Base-by-base conservation (phyloP, 495 filamentous ascomycete genomes). In the Rhizodiscina lignyota region DNA sequence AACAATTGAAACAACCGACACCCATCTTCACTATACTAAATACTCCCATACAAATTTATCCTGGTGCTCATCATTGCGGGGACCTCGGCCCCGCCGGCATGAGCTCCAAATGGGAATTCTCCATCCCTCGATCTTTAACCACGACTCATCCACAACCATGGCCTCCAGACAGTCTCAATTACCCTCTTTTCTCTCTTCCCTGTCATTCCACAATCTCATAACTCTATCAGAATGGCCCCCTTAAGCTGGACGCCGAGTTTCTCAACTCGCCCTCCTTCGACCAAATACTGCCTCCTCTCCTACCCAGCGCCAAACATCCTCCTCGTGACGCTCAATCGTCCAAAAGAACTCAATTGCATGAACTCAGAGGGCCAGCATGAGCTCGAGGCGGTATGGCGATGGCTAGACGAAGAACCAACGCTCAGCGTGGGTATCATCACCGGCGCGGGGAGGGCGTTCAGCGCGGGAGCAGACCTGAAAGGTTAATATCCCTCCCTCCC, bases 271-370 rank as follows among this genome's bases (percentile, higher is more conserved):
- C 47, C 49, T 5, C 47, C 47, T 4, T 4, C 40, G 1, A 44
- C 33, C 2, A 50, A 42, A 16, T 36, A 39, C 36, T 39, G 40
- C 33, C 18, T 61, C 36, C 38, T 76, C 42, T 59, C 67, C 36
- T 75, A 70, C 51, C 75, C 74, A 0, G 39, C 47, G 1, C 62
- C 62, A 2, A 54, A 67, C 40, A 58, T 76, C 44, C 61, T 79
- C 5, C 63, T 77, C 30, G 59, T 73, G 19, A 77, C 72, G 0
- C 62, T 80, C 52, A 71, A 72, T 56, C 66, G 72, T 2, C 67
- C 72, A 3, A 45, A 52, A 20, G 47, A 56, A 18, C 64, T 79
- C 42, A 80, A 79, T 58, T 61, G 64, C 38, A 64, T 78, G 47
- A 58, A 58, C 30, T 50, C 50, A 4, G 42, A 55, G 3, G 60